Evolutionary conservation across 2,329 filamentous ascomycete genomes (phyloP).

Genomic region (Aureobasidium sp.): DNA sequence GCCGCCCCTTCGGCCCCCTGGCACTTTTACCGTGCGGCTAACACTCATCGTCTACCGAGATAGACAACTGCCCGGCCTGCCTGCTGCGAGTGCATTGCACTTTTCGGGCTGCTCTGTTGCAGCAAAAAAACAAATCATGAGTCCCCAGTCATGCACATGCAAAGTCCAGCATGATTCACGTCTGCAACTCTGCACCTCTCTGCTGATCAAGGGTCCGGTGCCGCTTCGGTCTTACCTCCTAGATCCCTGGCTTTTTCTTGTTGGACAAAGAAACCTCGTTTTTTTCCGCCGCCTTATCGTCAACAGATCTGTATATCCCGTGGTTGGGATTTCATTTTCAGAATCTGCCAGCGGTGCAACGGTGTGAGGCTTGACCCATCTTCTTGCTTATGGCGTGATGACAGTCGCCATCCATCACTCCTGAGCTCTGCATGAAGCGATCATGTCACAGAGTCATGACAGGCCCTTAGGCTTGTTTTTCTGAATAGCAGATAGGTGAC

Average conservation of each 20-base stretch:
- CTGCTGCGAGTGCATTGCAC: background rate
- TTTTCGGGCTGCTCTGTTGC: background rate
- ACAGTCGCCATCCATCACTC: background rate
- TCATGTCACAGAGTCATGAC: background rate
- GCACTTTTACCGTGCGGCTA: background rate
- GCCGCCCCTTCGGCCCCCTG: background rate
- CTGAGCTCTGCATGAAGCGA: background rate
- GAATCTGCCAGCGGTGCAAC: background rate
- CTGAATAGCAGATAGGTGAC: background rate
- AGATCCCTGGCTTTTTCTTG: conserved; percentile 9
- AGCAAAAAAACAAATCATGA: background rate
- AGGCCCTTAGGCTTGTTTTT: background rate
- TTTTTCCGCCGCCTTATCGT: conserved; percentile 1
- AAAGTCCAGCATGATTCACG: background rate
- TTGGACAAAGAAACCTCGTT: conserved; percentile 1
- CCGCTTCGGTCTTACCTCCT: conserved; percentile 6
- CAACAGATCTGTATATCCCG: conserved; percentile 3
- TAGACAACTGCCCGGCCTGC: background rate
- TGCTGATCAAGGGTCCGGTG: conserved; percentile 3
- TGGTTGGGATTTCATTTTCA: background rate
- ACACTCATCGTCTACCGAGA: background rate
- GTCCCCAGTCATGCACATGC: background rate
- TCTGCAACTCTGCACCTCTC: conserved; percentile 5
- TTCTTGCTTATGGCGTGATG: background rate
- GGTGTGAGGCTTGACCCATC: background rate